phyloP scores from a whole-genome alignment of 2,329 filamentous ascomycete species.

The Botrytis galanthina region DNA sequence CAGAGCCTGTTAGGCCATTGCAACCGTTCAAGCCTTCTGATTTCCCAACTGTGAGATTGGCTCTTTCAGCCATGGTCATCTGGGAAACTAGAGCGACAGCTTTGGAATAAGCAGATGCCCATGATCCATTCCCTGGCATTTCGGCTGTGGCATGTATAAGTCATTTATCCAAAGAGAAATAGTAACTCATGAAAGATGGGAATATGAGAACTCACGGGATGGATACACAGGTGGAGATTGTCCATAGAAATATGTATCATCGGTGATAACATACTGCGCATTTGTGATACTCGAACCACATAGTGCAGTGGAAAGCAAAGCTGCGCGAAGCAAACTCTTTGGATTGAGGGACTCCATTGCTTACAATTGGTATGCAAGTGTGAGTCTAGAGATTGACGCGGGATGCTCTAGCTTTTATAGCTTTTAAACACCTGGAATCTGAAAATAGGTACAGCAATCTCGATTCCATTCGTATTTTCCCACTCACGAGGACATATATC shows the following conservation, averaged over 20 bases:
- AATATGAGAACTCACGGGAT: background rate
- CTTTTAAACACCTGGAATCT: background rate
- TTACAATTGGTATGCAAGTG: background rate
- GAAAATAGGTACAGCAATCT: too few species aligned
- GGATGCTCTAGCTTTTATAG: background rate
- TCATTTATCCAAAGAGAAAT: background rate
- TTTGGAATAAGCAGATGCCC: background rate
- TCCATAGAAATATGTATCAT: conserved; percentile 30
- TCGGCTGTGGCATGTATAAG: background rate
- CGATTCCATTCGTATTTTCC: background rate
- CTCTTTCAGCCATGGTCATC: background rate
- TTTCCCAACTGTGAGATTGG: background rate
- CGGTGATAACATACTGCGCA: conserved; percentile 31
- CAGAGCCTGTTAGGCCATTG: background rate
- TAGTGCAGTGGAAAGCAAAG: background rate
- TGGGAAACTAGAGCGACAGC: background rate
- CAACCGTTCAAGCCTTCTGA: background rate
- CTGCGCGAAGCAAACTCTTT: background rate
- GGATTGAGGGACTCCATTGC: background rate
- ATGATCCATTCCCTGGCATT: background rate
- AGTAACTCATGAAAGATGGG: background rate
- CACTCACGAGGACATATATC: background rate
- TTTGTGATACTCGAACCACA: background rate
- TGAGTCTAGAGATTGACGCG: background rate
- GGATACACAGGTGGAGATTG: background rate